Evolutionary conservation across 1,139 yeast species (phyloP), one percentile per base, ranked within the genome.

Genomic region (Diutina pseudorugosa): DNA sequence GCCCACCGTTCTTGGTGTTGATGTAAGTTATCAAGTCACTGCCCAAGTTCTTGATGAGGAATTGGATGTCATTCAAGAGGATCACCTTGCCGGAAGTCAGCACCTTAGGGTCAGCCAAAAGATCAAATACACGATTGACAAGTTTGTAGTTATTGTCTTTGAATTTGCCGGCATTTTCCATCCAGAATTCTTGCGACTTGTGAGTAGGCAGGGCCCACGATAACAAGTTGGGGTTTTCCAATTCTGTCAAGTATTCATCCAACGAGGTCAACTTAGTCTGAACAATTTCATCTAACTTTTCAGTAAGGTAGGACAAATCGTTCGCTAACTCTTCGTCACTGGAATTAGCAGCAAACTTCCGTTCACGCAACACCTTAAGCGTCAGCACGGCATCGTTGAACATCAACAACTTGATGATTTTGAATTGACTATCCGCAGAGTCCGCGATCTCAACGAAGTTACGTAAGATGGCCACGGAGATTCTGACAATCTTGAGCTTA

Each of bases 131-230:
- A 53, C 77, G 75, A 64, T 79, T 83, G 59, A 89, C 78, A 51
- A 85, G 69, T 63, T 82, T 83, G 81, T 84, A 91, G 61, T 85
- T 81, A 54, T 82, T 78, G 51, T 84, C 88, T 67, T 85, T 87
- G 72, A 94, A 93, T 60, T 79, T 77, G 51, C 71, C 74, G 33
- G 85, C 75, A 65, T 94, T 89, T 58, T 89, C 94, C 57, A 82
- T 75, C 96, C 98, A 93, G 66, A 93, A 93, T 53, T 87, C 89
- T 53, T 80, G 82, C 50, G 89, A 85, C 60, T 82, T 80, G 69
- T 93, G 98, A 23, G 96, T 90, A 53, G 98, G 98, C 8, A 76
- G 70, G 1, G 96, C 81, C 95, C 96, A 93, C 57, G 81, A 79
- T 62, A 93, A 77, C 57, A 81, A 76, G 61, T 84, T 82, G n/a